Percentiles rank a stretch among this genome's conserved stretches.
Evolutionary conservation across 192 early-diverging fungal species (phyloP).

Genomic region (Coemansia umbellata): DNA sequence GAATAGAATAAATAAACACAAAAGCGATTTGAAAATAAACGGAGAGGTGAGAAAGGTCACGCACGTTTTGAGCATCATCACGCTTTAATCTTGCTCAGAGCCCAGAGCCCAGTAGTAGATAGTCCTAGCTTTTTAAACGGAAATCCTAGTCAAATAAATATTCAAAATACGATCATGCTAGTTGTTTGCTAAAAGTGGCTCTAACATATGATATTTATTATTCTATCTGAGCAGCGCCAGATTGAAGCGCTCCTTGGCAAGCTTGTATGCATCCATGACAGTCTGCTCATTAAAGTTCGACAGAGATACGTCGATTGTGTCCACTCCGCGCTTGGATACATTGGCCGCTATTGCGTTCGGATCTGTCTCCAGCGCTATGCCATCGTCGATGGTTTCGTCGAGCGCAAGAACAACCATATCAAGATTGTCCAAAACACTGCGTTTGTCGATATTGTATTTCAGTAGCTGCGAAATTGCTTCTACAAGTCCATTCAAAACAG

Average conservation of each 20-base stretch:
- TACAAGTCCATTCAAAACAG: constrained; percentile 73
- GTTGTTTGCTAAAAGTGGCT: too few species aligned
- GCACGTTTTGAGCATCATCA: too few species aligned
- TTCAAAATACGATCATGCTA: too few species aligned
- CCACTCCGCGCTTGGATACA: constrained; percentile 72
- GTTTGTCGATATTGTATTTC: constrained; percentile 90
- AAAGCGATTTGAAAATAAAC: too few species aligned
- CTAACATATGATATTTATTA: too few species aligned
- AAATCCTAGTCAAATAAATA: too few species aligned
- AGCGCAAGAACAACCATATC: constrained; percentile 87
- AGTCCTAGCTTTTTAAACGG: too few species aligned
- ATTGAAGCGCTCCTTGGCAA: constrained; percentile 71
- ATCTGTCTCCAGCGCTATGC: constrained; percentile 74
- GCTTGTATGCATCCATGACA: constrained; percentile 69
- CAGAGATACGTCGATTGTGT: constrained; percentile 68
- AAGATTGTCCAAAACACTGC: constrained; percentile 82
- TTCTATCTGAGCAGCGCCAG: constrained; percentile 61
- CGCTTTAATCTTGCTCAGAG: too few species aligned
- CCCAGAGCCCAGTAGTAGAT: too few species aligned
- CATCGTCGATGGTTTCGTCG: constrained; percentile 95
- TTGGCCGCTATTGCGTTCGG: constrained; percentile 69
- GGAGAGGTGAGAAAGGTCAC: too few species aligned
- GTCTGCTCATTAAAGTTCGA: constrained; percentile 65
- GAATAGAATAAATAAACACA: too few species aligned
- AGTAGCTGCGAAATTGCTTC: constrained; percentile 84